Evolutionary conservation across 129 eudicot species (phyloP).

Genomic region (Tanacetum coccineum): DNA sequence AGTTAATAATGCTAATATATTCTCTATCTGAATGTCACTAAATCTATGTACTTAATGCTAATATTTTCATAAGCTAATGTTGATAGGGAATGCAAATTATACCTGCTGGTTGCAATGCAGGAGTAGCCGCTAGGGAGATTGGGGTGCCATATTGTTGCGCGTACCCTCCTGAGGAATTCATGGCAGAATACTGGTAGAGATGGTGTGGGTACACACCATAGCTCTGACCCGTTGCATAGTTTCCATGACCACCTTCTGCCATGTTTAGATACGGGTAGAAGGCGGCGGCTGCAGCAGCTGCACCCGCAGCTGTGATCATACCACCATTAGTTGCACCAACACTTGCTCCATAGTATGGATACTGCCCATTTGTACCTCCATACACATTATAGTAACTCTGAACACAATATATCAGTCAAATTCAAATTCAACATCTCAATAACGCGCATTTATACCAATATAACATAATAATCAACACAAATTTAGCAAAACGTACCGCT

Average conservation of each 20-base stretch:
- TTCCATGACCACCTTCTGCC: conserved; percentile 51
- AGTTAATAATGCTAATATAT: background rate
- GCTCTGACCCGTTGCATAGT: conserved; percentile 54
- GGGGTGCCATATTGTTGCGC: conserved; percentile 75
- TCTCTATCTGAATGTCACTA: too few relatives aligned
- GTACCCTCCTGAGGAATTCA: conserved; percentile 56
- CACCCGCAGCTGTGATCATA: conserved; percentile 56
- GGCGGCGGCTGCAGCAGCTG: conserved; percentile 65
- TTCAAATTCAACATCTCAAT: background rate
- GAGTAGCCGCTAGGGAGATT: conserved; percentile 67
- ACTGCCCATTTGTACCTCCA: conserved; percentile 79
- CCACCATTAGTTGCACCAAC: conserved; percentile 50
- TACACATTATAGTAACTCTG: conserved; percentile 83
- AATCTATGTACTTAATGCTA: too few relatives aligned
- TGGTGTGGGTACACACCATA: conserved; percentile 76
- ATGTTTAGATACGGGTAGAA: conserved; percentile 79
- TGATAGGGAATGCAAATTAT: conserved; percentile 15
- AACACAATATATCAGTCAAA: conserved; percentile 4
- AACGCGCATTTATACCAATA: background rate
- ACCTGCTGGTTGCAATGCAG: conserved; percentile 89
- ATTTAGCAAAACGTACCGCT: conserved; percentile 47
- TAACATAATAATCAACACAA: background rate
- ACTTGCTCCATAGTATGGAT: conserved; percentile 63
- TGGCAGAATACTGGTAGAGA: conserved; percentile 52
- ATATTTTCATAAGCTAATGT: too few relatives aligned